Base-by-base conservation (phyloP, 2,329 filamentous ascomycete genomes). In the Fusarium bulbicola region DNA sequence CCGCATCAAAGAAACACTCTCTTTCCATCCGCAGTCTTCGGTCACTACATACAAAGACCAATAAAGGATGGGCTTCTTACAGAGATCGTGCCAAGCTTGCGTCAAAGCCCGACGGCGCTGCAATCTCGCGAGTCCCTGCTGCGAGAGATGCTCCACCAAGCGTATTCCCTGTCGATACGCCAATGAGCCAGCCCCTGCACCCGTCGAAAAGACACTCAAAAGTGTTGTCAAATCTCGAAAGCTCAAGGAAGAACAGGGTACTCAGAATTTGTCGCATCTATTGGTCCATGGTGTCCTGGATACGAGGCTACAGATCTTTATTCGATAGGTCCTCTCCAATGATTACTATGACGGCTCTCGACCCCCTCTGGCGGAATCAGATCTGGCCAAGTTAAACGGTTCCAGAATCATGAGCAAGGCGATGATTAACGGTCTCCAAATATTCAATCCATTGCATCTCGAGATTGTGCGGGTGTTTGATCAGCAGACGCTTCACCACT, bases 171-270 rank as follows among this genome's bases (percentile, higher is more conserved):
- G 66, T n/a, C 39, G 57, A 2, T 68, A 68, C 32, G 3, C 43
- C 20, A 68, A 68, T 10, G 37, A 68, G 4, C 66, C 66, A 42
- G 57, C 64, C 32, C 49, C 66, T 40, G 32, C 42, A 50, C 10
- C 42, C 2, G 3, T 20, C 7, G 16, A n/a, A 4, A 21, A 13
- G n/a, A 36, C n/a, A 12, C 30, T 40, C 0, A 45, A 21, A 5
- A 24, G 30, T 2, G 6, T 18, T 3, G 24, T 14, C 2, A 30
- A 53, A 15, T 0, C 15, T 3, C 11, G 10, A 6, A 34, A 21
- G 12, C 7, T 63, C 0, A 20, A 16, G 1, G 8, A 4, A 0
- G 8, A 28, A 12, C 3, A 13, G 0, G 5, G 3, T 2, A 1
- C 7, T 1, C 26, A 43, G 2, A 36, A 16, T 0, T 0, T 68